Conservation (phyloP, 2,329 filamentous ascomycete genomes). For the Emericellopsis atlantica region DNA sequence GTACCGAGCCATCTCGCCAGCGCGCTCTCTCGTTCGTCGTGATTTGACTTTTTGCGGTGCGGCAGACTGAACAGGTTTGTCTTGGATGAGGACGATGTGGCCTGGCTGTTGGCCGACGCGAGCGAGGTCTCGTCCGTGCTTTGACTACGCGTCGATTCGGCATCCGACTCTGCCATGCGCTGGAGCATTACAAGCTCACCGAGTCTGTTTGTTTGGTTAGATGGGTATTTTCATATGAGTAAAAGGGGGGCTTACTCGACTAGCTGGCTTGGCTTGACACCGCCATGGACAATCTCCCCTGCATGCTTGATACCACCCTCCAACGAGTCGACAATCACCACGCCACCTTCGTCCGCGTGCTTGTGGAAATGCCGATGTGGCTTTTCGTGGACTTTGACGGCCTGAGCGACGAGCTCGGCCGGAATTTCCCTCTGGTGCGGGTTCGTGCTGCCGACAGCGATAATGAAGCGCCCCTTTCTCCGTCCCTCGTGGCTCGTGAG, state of each 20-base stretch:
- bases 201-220: constrained; percentile 29
- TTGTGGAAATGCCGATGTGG: constrained; percentile 51
- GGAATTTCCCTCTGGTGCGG: constrained; percentile 75
- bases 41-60: constrained; percentile 16
- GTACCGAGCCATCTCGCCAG: constrained; percentile 42
- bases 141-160: constrained; percentile 18
- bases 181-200: constrained; percentile 64
- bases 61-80: constrained; percentile 19
- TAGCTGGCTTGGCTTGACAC: constrained; percentile 59
- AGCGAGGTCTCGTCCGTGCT: constrained; percentile 19
- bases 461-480: constrained; percentile 57
- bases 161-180: constrained; percentile 26
- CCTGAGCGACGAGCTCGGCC: constrained; percentile 58
- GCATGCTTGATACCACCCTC: constrained; percentile 72
- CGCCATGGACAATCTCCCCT: constrained; percentile 74
- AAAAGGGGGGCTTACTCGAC: constrained; percentile 49
- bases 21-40: constrained; percentile 21
- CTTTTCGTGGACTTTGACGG: constrained; percentile 29
- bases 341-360: constrained; percentile 50
- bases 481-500: constrained; percentile 61
- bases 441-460: constrained; percentile 58
- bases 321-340: constrained; percentile 62
- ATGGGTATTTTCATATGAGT: background rate
- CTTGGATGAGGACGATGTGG: constrained; percentile 11
- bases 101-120: constrained; percentile 13